Conservation (phyloP, 257 asterid species). For the Nicotiana otophora region DNA sequence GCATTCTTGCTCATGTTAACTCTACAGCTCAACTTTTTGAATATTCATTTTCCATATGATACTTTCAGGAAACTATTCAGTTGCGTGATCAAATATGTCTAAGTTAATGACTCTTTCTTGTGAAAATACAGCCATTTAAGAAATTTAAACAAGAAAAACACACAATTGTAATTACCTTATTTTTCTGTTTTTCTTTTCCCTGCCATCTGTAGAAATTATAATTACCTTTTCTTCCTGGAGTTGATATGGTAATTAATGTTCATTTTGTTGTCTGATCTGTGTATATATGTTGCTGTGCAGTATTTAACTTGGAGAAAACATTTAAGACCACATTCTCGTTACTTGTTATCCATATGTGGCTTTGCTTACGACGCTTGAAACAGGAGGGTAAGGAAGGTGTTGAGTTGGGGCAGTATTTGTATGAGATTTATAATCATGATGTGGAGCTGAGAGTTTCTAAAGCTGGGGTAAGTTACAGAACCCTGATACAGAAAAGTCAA, state of each 20-base stretch:
- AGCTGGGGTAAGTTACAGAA: constrained; percentile 78
- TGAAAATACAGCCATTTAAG: background rate
- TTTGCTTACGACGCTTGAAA: constrained; percentile 77
- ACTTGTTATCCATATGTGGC: constrained; percentile 95
- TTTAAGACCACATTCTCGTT: constrained; percentile 81
- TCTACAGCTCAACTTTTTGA: background rate
- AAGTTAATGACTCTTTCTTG: background rate
- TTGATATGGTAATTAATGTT: background rate
- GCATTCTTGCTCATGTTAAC: background rate
- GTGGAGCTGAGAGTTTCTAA: constrained; percentile 87
- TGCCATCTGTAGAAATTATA: background rate
- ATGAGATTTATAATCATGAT: constrained; percentile 85
- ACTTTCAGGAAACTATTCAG: background rate
- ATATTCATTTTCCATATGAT: background rate
- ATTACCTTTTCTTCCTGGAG: background rate
- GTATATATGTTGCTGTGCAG: constrained; percentile 35
- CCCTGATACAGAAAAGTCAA: background rate
- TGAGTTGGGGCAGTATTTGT: constrained; percentile 86
- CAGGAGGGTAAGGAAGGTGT: constrained; percentile 89
- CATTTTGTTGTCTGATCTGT: constrained; percentile 10
- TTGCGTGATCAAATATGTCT: background rate
- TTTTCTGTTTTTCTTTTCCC: background rate
- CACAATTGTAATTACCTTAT: no score
- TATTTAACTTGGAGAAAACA: constrained; percentile 91
- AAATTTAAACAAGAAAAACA: background rate